A percentile compares a stretch with the other conserved stretches of the same genome.
Conservation (phyloP, 257 asterid genomes). For the Solanum lycopersicoides region DNA sequence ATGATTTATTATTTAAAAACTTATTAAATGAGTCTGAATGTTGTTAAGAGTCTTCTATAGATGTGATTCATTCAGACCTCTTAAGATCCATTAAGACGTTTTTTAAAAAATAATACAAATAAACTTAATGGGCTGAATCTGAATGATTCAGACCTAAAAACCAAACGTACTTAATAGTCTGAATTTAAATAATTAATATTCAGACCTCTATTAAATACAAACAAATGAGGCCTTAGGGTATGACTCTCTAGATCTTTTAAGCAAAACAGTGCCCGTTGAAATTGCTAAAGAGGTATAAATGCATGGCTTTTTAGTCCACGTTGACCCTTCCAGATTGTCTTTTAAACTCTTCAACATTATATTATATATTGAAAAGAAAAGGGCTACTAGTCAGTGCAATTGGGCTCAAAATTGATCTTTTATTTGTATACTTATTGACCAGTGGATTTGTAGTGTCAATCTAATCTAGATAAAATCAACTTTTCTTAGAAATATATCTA, state of each 20-base stretch:
- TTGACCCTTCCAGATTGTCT: neutral
- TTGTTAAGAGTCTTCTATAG: too few species aligned
- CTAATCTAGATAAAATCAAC: neutral
- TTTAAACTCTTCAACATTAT: neutral
- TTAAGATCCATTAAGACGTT: too few species aligned
- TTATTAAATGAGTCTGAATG: too few species aligned
- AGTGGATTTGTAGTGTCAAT: neutral
- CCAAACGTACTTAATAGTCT: too few species aligned
- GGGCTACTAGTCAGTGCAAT: neutral
- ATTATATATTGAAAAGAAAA: neutral
- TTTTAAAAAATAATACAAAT: too few species aligned
- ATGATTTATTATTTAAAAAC: too few species aligned
- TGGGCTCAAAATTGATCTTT: neutral
- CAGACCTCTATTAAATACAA: too few species aligned
- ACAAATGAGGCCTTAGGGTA: too few species aligned
- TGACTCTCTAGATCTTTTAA: neutral
- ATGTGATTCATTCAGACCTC: too few species aligned
- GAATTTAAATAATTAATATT: too few species aligned
- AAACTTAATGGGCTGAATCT: too few species aligned
- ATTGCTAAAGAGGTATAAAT: neutral
- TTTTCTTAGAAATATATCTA: neutral
- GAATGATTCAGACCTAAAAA: too few species aligned
- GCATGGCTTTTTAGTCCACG: neutral
- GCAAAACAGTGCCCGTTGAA: neutral
- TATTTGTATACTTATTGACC: neutral